phyloP scores from a whole-genome alignment of 306 rosid species.

The Vachellia pachyceras region DNA sequence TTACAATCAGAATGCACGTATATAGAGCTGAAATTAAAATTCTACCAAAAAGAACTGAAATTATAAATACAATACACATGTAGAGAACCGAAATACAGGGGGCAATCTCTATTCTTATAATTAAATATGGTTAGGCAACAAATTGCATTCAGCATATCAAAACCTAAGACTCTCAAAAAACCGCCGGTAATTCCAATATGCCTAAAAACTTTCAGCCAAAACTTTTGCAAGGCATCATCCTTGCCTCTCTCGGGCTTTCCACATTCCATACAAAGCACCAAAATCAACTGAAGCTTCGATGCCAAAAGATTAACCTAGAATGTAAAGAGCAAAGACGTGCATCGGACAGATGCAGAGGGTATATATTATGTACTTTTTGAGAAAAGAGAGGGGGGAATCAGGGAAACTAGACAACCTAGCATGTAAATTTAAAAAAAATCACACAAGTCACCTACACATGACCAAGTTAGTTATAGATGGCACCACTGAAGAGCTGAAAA shows the following conservation, averaged over 20 bases:
- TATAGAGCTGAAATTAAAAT: not conserved
- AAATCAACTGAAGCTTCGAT: slow-evolving; percentile 32
- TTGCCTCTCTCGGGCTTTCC: slow-evolving; percentile 46
- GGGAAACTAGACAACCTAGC: slow-evolving; percentile 16
- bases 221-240: slow-evolving; percentile 48
- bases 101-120: not conserved
- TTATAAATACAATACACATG: not conserved
- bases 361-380: not conserved
- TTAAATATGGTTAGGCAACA: slow-evolving; percentile 41
- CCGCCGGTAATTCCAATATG: slow-evolving; percentile 41
- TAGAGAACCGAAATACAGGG: not conserved
- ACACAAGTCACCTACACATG: slow-evolving; percentile 69
- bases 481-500: slow-evolving; percentile 72
- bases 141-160: slow-evolving; percentile 29
- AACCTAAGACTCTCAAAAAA: slow-evolving; percentile 25
- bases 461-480: slow-evolving; percentile 75
- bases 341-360: slow-evolving; percentile 54
- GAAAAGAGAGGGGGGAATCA: not conserved
- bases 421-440: not conserved
- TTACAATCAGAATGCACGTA: too few relatives aligned
- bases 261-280: slow-evolving; percentile 38
- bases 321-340: slow-evolving; percentile 31
- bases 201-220: slow-evolving; percentile 47
- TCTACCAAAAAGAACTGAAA: not conserved
- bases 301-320: slow-evolving; percentile 35